Conservation (phyloP, 257 asterid genomes). For the Salvia rosmarinus region DNA sequence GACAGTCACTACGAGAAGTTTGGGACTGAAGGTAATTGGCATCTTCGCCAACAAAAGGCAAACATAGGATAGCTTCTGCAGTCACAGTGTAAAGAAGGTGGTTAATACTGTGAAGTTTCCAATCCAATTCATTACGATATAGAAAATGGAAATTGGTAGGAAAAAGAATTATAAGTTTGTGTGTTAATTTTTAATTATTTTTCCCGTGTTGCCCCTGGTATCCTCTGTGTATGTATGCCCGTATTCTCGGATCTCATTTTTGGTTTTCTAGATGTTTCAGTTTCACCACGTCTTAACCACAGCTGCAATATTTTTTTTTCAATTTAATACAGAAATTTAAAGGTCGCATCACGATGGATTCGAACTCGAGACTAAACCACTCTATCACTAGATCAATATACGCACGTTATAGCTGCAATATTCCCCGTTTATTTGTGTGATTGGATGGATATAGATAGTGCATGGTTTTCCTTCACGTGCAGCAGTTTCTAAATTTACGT, state of each 20-base stretch:
- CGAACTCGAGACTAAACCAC: too few species aligned
- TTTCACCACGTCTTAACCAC: background rate
- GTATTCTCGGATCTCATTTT: constrained; percentile 5
- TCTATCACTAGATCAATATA: too few species aligned
- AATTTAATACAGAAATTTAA: too few species aligned
- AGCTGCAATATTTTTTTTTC: background rate
- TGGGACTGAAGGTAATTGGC: constrained; percentile 23
- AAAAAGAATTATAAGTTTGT: constrained; percentile 36
- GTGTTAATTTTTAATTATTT: constrained; percentile 32
- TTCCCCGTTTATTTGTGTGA: background rate
- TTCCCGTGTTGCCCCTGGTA: constrained; percentile 35
- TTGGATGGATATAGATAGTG: background rate
- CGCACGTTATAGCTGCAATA: too few species aligned
- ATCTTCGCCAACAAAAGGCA: constrained; percentile 38
- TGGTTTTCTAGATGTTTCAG: background rate
- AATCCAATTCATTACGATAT: constrained; percentile 47
- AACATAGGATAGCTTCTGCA: constrained; percentile 53
- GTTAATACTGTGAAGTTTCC: constrained; percentile 42
- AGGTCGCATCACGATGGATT: too few species aligned
- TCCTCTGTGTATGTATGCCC: constrained; percentile 20
- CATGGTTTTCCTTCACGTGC: background rate
- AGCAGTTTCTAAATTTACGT: background rate
- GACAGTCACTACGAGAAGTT: constrained; percentile 22
- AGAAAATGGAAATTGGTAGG: constrained; percentile 45
- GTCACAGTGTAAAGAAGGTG: constrained; percentile 64